phyloP scores from a whole-genome alignment of 2,329 filamentous ascomycete genomes.

The Aureobasidium sp. region DNA sequence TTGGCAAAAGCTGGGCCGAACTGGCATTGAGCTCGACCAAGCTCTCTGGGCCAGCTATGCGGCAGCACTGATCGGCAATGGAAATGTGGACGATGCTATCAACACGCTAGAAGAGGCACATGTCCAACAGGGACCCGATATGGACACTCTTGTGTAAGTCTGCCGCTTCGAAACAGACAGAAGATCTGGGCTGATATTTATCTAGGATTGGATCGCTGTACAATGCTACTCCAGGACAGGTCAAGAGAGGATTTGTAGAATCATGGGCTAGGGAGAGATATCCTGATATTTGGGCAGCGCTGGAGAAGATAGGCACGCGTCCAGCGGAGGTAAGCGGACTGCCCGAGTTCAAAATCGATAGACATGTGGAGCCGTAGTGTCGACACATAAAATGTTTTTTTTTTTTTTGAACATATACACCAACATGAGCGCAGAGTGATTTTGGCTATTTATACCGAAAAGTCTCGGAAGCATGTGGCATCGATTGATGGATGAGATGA shows the following conservation, averaged over 20 bases:
- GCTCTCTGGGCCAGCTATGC: constrained; percentile 70
- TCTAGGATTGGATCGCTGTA: constrained; percentile 65
- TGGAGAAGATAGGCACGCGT: constrained; percentile 47
- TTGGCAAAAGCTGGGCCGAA: constrained; percentile 62
- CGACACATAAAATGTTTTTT: neutral
- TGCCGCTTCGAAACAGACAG: neutral
- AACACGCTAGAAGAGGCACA: constrained; percentile 61
- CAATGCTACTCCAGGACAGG: constrained; percentile 59
- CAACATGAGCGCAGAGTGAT: neutral
- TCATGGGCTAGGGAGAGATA: constrained; percentile 65
- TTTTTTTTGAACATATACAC: neutral
- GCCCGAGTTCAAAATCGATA: constrained; percentile 25
- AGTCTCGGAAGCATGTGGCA: too few relatives aligned
- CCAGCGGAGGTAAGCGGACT: constrained; percentile 19
- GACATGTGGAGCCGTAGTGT: constrained; percentile 18
- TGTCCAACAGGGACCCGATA: constrained; percentile 56
- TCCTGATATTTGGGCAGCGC: constrained; percentile 60
- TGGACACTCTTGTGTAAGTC: constrained; percentile 66
- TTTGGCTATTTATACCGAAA: too few relatives aligned
- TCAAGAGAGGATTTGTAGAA: constrained; percentile 61
- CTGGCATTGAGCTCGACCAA: constrained; percentile 72
- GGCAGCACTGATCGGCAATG: constrained; percentile 67
- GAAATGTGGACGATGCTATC: constrained; percentile 61
- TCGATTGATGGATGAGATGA: too few relatives aligned
- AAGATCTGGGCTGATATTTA: constrained; percentile 12